Evolutionary conservation across 306 rosid genomes (phyloP).

Genomic region (Quillaja saponaria): DNA sequence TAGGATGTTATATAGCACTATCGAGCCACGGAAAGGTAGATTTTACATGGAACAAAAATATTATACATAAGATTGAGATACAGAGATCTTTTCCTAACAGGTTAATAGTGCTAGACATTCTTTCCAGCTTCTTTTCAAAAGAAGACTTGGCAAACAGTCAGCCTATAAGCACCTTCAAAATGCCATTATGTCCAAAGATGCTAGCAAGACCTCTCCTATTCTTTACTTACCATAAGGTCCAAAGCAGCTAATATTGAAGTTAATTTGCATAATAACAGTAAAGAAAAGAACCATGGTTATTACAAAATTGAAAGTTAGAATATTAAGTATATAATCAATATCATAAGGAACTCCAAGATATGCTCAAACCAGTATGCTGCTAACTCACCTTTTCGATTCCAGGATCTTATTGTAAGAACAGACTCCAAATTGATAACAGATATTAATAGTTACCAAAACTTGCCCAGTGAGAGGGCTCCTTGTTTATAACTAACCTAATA

Average conservation of each 20-base stretch:
- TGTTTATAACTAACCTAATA: background rate
- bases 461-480: slow-evolving; percentile 1
- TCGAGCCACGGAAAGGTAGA: background rate
- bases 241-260: background rate
- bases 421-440: background rate
- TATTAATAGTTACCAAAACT: slow-evolving; percentile 14
- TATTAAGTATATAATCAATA: no score
- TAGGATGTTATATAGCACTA: background rate
- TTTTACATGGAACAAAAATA: background rate
- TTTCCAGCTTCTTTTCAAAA: background rate
- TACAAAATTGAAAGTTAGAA: no score
- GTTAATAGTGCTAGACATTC: background rate
- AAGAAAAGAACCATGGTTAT: background rate
- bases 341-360: slow-evolving; percentile 8
- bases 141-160: slow-evolving; percentile 3
- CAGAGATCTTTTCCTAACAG: background rate
- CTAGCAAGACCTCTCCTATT: background rate
- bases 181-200: slow-evolving; percentile 13
- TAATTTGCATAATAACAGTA: background rate
- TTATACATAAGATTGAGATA: background rate
- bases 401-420: slow-evolving; percentile 2
- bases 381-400: slow-evolving; percentile 2
- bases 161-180: background rate
- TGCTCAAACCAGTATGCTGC: background rate
- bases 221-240: slow-evolving; percentile 6